These are phyloP conservation scores for Aureobasidium sp. DNA, from an alignment of 2,329 filamentous ascomycete genomes.

Conservation along the genomic window DNA sequence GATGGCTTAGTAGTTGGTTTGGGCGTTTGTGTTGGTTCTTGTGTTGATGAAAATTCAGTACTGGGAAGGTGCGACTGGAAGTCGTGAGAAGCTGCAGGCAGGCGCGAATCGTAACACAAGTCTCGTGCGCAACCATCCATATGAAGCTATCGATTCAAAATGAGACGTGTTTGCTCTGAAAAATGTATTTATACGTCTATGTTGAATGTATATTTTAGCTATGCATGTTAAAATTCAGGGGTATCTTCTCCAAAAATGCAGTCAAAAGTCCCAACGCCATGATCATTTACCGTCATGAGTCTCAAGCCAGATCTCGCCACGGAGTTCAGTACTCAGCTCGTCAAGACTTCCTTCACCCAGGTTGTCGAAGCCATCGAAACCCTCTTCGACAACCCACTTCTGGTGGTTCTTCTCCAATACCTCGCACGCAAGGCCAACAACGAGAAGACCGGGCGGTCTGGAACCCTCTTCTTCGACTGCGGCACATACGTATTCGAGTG, in stretches of 20 bases:
- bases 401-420: conserved; percentile 57
- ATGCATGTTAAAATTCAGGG: neutral
- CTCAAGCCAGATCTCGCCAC: conserved; percentile 1
- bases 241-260: conserved; percentile 2
- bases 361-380: conserved; percentile 64
- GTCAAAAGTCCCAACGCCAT: neutral
- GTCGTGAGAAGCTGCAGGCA: neutral
- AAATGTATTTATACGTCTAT: neutral
- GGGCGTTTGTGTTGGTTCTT: neutral
- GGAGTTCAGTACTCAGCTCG: conserved; percentile 19
- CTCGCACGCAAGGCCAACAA: conserved; percentile 76
- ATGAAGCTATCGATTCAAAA: too few relatives aligned
- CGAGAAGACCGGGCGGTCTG: conserved; percentile 77
- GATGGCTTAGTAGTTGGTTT: neutral
- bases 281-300: neutral
- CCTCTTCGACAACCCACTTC: conserved; percentile 81
- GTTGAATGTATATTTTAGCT: neutral
- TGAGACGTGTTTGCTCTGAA: too few relatives aligned
- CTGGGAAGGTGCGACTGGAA: neutral
- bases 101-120: too few relatives aligned
- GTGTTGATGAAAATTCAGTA: neutral
- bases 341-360: conserved; percentile 23
- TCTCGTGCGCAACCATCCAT: too few relatives aligned
- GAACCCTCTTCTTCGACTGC: conserved; percentile 87
- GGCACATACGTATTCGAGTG: conserved; percentile 64